Evolutionary conservation across 305 asterid species (phyloP).

Genomic region (Fraxinus nigra): DNA sequence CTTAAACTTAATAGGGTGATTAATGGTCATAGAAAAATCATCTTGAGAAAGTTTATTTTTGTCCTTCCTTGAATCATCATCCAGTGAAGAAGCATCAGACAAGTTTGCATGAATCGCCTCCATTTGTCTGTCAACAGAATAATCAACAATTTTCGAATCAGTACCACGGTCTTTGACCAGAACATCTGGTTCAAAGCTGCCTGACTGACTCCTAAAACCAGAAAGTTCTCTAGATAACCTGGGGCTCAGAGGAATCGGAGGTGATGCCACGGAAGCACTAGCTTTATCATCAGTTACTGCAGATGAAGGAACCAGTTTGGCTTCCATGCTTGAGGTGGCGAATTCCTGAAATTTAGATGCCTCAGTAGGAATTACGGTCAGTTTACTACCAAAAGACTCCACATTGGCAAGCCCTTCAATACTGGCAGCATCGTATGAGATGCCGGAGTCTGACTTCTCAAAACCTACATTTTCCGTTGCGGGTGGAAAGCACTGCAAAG

Average conservation of each 20-base stretch:
- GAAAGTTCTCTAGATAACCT: constrained; percentile 63
- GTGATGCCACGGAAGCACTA: neutral
- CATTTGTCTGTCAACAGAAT: constrained; percentile 67
- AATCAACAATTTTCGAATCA: constrained; percentile 52
- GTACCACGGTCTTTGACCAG: constrained; percentile 40
- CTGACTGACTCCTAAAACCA: constrained; percentile 56
- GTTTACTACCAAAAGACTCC: constrained; percentile 49
- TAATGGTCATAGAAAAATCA: constrained; percentile 52
- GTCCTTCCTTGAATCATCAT: constrained; percentile 50
- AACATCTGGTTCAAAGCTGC: constrained; percentile 54
- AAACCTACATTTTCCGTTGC: constrained; percentile 48
- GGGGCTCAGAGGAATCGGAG: constrained; percentile 48
- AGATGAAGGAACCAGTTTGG: neutral
- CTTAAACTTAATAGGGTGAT: constrained; percentile 61
- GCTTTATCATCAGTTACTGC: neutral
- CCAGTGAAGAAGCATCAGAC: constrained; percentile 61
- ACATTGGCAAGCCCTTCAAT: constrained; percentile 43
- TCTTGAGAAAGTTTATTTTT: constrained; percentile 51
- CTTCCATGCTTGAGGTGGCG: neutral
- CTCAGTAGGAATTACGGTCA: constrained; percentile 35
- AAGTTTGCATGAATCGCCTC: constrained; percentile 44
- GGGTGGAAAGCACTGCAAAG: constrained; percentile 83
- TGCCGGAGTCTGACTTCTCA: constrained; percentile 60
- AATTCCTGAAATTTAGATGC: neutral
- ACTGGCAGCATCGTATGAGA: constrained; percentile 40